Evolutionary conservation across 345 rosid genomes (phyloP).

Genomic region (Populus nigra): DNA sequence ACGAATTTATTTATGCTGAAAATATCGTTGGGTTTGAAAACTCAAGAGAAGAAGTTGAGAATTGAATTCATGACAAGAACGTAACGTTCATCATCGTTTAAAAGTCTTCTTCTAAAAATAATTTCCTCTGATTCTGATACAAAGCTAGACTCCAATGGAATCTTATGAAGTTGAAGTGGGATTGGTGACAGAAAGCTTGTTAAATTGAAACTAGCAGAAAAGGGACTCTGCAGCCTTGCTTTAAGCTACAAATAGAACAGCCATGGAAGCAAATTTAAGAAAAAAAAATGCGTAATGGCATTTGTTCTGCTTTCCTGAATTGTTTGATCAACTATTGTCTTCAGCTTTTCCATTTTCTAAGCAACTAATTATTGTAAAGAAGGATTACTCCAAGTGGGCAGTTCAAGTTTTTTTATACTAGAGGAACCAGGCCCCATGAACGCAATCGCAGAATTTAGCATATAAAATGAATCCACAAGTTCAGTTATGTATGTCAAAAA

Average conservation of each 20-base stretch:
- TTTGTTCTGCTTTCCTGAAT: too few relatives aligned
- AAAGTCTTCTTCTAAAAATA: too few relatives aligned
- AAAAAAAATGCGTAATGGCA: background rate
- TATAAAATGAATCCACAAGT: constrained; percentile 1
- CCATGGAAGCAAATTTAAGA: background rate
- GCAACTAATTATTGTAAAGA: background rate
- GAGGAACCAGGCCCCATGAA: background rate
- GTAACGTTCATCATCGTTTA: too few relatives aligned
- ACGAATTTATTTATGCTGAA: too few relatives aligned
- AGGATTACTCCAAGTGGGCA: background rate
- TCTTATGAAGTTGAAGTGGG: background rate
- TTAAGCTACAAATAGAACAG: background rate
- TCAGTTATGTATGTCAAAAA: constrained; percentile 8
- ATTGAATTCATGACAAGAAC: too few relatives aligned
- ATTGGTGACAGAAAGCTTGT: background rate
- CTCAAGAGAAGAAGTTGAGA: too few relatives aligned
- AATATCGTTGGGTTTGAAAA: too few relatives aligned
- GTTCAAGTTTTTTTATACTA: background rate
- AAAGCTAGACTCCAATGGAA: background rate
- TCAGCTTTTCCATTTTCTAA: background rate
- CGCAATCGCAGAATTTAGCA: constrained; percentile 5
- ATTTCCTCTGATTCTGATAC: too few relatives aligned
- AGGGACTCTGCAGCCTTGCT: background rate
- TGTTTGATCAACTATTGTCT: background rate
- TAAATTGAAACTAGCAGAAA: background rate